These are phyloP conservation scores for Septoria petroselini DNA, from an alignment of 2,329 filamentous ascomycete genomes.

Conservation along the genomic window DNA sequence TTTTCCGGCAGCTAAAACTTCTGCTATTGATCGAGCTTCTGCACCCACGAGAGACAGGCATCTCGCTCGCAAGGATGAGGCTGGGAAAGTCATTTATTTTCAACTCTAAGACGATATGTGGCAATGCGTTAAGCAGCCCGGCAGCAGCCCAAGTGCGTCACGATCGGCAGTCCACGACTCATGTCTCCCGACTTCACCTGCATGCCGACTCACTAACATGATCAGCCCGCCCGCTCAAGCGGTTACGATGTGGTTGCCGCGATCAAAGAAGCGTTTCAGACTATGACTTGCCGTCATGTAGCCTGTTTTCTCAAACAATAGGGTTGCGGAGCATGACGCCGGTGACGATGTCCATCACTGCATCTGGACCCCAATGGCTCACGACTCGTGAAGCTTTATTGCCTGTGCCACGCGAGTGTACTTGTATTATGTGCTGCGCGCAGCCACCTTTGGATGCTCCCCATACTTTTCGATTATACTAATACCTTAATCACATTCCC, in stretches of 20 bases:
- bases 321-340: constrained; percentile 8
- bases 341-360: constrained; percentile 5
- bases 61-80: constrained; percentile 6
- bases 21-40: too few species aligned
- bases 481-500: not conserved
- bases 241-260: constrained; percentile 3
- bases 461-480: not conserved
- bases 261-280: constrained; percentile 8
- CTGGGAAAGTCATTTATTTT: constrained; percentile 2
- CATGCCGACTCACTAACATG: constrained; percentile 2
- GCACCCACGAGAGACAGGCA: too few species aligned
- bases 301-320: not conserved
- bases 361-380: not conserved
- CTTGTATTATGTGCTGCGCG: constrained; percentile 7
- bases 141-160: constrained; percentile 6
- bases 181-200: constrained; percentile 7
- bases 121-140: not conserved
- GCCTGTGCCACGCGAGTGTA: constrained; percentile 1
- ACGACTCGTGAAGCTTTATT: too few species aligned
- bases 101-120: not conserved
- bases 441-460: not conserved
- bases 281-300: constrained; percentile 1
- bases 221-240: not conserved
- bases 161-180: constrained; percentile 14
- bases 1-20: not conserved